phyloP scores from a whole-genome alignment of 768 basidiomycete genomes.

The Leccinum disarticulatum region DNA sequence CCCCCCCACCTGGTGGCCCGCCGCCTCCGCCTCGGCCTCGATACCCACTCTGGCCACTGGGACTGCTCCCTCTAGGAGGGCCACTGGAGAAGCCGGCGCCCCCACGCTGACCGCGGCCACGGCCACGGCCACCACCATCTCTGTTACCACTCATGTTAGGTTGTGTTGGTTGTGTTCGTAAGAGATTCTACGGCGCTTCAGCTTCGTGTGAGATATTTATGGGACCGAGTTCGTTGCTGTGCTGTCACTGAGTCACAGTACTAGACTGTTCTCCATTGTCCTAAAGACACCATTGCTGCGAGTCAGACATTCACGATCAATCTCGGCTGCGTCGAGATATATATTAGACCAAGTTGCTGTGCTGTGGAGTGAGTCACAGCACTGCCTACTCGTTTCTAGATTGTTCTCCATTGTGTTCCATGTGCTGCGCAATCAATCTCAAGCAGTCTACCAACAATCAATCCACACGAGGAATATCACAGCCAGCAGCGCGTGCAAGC shows the following conservation, averaged over 20 bases:
- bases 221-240: background rate
- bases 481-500: conserved; percentile 53
- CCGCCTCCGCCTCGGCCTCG: conserved; percentile 27
- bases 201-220: background rate
- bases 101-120: conserved; percentile 16
- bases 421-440: too few species aligned
- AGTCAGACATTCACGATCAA: background rate
- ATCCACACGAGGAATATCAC: conserved; percentile 48
- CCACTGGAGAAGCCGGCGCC: conserved; percentile 1
- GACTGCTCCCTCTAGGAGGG: conserved; percentile 4
- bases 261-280: background rate
- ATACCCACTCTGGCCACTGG: conserved; percentile 12
- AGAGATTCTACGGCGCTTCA: background rate
- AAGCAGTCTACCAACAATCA: conserved; percentile 8
- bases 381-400: background rate
- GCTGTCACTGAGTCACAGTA: background rate
- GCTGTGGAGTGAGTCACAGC: too few species aligned
- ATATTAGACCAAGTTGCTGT: too few species aligned
- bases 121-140: conserved; percentile 16
- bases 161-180: conserved; percentile 1
- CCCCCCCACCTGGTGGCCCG: conserved; percentile 28
- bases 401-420: background rate
- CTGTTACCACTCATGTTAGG: conserved; percentile 17
- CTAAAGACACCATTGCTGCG: too few species aligned
- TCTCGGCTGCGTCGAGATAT: too few species aligned